phyloP scores from a whole-genome alignment of 768 basidiomycete genomes.

The Vararia minispora region DNA sequence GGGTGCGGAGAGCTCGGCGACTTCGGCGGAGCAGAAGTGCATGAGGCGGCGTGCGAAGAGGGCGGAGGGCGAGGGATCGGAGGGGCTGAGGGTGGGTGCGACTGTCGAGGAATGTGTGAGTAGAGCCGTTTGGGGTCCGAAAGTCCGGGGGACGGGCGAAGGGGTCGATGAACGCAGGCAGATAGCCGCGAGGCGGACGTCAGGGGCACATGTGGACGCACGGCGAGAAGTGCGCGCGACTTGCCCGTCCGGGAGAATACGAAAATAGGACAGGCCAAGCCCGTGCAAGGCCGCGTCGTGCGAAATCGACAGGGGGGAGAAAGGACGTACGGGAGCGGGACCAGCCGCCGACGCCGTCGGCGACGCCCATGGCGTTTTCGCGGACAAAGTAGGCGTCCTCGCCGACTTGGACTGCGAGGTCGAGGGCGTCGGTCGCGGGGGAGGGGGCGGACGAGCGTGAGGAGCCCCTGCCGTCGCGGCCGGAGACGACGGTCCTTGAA shows the following conservation, averaged over 20 bases:
- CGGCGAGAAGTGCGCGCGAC: too few species aligned
- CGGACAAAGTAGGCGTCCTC: conserved; percentile 86
- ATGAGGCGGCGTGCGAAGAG: conserved; percentile 73
- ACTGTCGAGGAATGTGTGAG: conserved; percentile 7
- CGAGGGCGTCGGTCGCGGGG: conserved; percentile 20
- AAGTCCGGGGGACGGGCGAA: too few species aligned
- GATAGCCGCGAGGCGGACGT: too few species aligned
- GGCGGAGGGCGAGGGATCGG: conserved; percentile 33
- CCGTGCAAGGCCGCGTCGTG: too few species aligned
- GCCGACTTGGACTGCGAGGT: conserved; percentile 68
- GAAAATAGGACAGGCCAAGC: too few species aligned
- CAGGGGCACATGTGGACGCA: too few species aligned
- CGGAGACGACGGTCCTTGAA: conserved; percentile 14
- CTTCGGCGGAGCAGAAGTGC: conserved; percentile 70
- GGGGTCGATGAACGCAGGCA: too few species aligned
- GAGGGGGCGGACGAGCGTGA: conserved; percentile 3
- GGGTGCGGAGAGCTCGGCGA: conserved; percentile 21
- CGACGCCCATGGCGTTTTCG: conserved; percentile 84
- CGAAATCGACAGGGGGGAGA: neutral
- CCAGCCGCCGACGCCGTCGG: conserved; percentile 96
- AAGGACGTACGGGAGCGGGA: conserved; percentile 28
- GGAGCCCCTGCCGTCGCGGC: conserved; percentile 15
- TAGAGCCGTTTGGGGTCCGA: too few species aligned
- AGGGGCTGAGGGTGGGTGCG: conserved; percentile 1
- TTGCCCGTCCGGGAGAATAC: too few species aligned